Percentiles rank a stretch among this genome's conserved stretches.
Evolutionary conservation across 805 yeast genomes (phyloP).

Genomic region (Teunomyces gatunensis): DNA sequence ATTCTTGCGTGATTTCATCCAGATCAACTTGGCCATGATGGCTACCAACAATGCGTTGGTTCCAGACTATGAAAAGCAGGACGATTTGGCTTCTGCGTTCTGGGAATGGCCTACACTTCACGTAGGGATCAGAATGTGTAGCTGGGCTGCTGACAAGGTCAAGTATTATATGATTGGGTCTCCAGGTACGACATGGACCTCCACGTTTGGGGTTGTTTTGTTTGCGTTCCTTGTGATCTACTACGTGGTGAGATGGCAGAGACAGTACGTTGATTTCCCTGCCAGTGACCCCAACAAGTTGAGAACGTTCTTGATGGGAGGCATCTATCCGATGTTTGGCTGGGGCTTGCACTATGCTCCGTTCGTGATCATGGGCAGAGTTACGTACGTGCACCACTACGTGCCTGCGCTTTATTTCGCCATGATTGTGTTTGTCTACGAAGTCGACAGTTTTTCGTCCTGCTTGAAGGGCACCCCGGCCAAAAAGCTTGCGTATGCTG

Average conservation of each 20-base stretch:
- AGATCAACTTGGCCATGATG: slow-evolving; percentile 82
- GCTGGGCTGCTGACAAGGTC: slow-evolving; percentile 59
- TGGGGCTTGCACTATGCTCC: slow-evolving; percentile 91
- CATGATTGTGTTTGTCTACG: slow-evolving; percentile 66
- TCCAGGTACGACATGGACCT: slow-evolving; percentile 70
- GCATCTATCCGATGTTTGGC: slow-evolving; percentile 81
- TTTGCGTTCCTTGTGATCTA: slow-evolving; percentile 48
- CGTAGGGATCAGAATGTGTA: slow-evolving; percentile 72
- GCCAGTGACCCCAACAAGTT: slow-evolving; percentile 41
- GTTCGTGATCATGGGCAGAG: slow-evolving; percentile 91
- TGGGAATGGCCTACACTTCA: slow-evolving; percentile 91
- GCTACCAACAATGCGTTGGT: slow-evolving; percentile 80
- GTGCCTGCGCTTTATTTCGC: slow-evolving; percentile 96
- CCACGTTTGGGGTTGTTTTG: slow-evolving; percentile 55
- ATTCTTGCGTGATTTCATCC: slow-evolving; percentile 72
- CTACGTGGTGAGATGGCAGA: slow-evolving; percentile 58
- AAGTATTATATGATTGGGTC: slow-evolving; percentile 69
- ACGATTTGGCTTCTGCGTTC: slow-evolving; percentile 66
- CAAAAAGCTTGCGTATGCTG: slow-evolving; percentile 14
- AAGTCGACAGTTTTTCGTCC: slow-evolving; percentile 47
- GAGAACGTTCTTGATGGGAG: slow-evolving; percentile 62
- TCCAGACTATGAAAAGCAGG: slow-evolving; percentile 75
- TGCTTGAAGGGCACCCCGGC: slow-evolving; percentile 18
- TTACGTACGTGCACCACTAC: slow-evolving; percentile 94
- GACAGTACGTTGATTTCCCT: slow-evolving; percentile 60